Conservation (phyloP, 1,284 basidiomycete species). For the Marasmius fiardii region DNA sequence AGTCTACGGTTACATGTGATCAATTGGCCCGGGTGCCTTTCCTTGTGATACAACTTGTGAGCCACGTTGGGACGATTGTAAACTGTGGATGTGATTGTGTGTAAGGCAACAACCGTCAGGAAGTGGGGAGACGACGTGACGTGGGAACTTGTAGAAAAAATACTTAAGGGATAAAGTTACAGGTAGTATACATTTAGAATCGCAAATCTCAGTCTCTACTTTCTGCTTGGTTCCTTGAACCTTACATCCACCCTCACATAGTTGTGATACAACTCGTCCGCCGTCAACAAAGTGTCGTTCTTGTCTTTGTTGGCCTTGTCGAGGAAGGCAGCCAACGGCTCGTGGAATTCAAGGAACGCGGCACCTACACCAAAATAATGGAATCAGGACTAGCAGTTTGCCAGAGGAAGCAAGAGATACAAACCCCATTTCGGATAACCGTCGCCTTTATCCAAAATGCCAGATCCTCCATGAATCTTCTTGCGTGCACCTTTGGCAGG, state of each 20-base stretch:
- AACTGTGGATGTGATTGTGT: background rate
- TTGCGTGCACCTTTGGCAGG: constrained; percentile 52
- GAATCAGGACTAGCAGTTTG: background rate
- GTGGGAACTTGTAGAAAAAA: too few relatives aligned
- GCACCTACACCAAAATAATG: constrained; percentile 40
- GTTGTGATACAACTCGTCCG: constrained; percentile 59
- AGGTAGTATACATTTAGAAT: background rate
- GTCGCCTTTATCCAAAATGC: constrained; percentile 50
- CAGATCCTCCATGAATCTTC: constrained; percentile 73
- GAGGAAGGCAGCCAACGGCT: constrained; percentile 51
- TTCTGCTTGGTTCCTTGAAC: constrained; percentile 10
- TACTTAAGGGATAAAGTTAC: background rate
- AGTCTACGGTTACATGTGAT: background rate
- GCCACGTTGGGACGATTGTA: background rate
- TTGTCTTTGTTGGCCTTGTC: constrained; percentile 41
- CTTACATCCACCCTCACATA: constrained; percentile 49
- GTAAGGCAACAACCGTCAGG: background rate
- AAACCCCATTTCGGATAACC: constrained; percentile 58
- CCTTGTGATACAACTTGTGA: background rate
- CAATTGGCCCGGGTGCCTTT: background rate
- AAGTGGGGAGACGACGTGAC: too few relatives aligned
- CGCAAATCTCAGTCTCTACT: background rate
- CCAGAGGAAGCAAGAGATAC: constrained; percentile 19
- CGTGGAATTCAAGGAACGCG: constrained; percentile 75
- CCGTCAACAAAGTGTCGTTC: constrained; percentile 53